Percentiles rank a stretch among this genome's conserved stretches.
These are phyloP conservation scores for Aspergillus avenaceus DNA, from an alignment of 495 filamentous ascomycete genomes.

Conservation along the genomic window DNA sequence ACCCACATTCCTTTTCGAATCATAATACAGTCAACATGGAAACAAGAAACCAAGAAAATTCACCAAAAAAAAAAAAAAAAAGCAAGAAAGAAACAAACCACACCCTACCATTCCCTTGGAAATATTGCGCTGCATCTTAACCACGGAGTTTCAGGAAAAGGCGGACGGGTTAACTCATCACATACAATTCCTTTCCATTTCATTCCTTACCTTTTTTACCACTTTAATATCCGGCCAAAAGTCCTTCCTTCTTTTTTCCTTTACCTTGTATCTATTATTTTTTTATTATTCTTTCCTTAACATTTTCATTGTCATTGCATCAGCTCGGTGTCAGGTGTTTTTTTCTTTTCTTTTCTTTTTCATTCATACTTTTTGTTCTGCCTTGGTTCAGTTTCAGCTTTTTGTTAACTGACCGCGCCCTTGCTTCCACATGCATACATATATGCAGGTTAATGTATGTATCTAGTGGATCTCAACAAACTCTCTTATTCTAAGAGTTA, in stretches of 20 bases:
- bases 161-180: neutral
- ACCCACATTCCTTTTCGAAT: neutral
- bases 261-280: neutral
- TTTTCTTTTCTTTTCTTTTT: neutral
- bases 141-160: constrained; percentile 6
- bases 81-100: no score
- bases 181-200: neutral
- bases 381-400: neutral
- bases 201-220: neutral
- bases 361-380: neutral
- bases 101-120: neutral
- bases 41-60: no score
- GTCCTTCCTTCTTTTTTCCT: constrained; percentile 6
- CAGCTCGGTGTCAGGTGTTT: constrained; percentile 17
- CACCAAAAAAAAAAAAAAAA: no score
- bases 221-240: constrained; percentile 11
- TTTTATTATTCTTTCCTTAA: constrained; percentile 9
- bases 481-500: no score
- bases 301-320: constrained; percentile 11
- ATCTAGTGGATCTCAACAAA: no score
- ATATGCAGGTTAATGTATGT: constrained; percentile 1
- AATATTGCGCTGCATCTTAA: neutral
- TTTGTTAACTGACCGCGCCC: neutral
- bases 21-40: neutral
- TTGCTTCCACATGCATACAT: neutral